These are phyloP conservation scores for Cladosporium sp. DNA, from an alignment of 2,329 filamentous ascomycete genomes.

Conservation along the genomic window DNA sequence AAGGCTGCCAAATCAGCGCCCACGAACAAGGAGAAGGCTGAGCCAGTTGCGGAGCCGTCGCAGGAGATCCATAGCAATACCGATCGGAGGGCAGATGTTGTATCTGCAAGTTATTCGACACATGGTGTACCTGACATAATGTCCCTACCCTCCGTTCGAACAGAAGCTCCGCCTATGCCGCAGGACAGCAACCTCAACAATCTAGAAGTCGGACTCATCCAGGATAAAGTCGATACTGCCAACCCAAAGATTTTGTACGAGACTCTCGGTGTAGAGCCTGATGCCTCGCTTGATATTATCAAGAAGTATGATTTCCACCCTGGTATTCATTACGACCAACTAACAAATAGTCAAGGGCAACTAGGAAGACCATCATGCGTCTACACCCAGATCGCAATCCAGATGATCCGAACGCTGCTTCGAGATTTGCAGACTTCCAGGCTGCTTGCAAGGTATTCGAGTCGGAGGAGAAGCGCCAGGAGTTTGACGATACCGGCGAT, in stretches of 20 bases:
- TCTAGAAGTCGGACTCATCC: neutral
- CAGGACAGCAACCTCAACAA: neutral
- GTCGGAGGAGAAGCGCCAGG: conserved; percentile 21
- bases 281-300: neutral
- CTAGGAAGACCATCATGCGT: conserved; percentile 11
- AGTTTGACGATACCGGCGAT: conserved; percentile 24
- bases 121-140: neutral
- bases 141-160: neutral
- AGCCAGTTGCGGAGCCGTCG: neutral
- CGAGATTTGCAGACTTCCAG: conserved; percentile 25
- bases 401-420: conserved; percentile 22
- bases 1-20: neutral
- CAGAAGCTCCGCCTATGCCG: neutral
- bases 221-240: neutral
- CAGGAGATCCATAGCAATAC: neutral
- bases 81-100: neutral
- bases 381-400: conserved; percentile 25
- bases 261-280: conserved; percentile 14
- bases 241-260: conserved; percentile 19
- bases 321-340: neutral
- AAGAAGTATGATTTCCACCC: conserved; percentile 2
- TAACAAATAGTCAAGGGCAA: conserved; percentile 21
- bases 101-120: neutral
- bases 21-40: neutral
- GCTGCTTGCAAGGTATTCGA: conserved; percentile 18